Conservation (phyloP, 345 rosid genomes). For the Eutrema japonicum region DNA sequence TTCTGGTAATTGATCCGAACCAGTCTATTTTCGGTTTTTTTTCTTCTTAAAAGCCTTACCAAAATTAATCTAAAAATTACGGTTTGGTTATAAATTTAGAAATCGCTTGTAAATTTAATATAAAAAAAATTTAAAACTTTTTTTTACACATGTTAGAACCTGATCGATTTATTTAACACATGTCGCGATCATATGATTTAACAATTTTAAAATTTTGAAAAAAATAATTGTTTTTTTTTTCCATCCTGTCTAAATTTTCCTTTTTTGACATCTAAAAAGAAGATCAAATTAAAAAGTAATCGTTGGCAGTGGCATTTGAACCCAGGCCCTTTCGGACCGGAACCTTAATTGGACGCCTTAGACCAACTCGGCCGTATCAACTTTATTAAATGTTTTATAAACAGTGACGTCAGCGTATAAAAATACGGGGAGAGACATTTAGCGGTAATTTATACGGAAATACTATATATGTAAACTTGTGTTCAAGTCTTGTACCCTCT, state of each 20-base stretch:
- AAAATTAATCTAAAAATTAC: too few species aligned
- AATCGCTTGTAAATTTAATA: not conserved
- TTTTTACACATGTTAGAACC: too few species aligned
- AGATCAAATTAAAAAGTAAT: not conserved
- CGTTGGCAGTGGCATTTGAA: slow-evolving; percentile 97
- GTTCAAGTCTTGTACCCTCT: slow-evolving; percentile 15
- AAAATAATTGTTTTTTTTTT: not conserved
- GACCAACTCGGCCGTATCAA: slow-evolving; percentile 99
- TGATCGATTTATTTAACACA: too few species aligned
- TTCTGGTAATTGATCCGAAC: too few species aligned
- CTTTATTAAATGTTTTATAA: slow-evolving; percentile 5
- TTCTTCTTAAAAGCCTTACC: too few species aligned
- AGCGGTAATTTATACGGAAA: slow-evolving; percentile 24
- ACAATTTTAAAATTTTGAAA: not conserved
- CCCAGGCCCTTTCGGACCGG: slow-evolving; percentile 99
- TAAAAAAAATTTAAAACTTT: too few species aligned
- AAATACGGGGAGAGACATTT: slow-evolving; percentile 8
- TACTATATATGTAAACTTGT: not conserved
- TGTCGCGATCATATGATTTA: too few species aligned
- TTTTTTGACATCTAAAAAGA: not conserved
- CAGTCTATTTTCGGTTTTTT: too few species aligned
- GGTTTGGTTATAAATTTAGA: too few species aligned
- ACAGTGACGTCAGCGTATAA: slow-evolving; percentile 9
- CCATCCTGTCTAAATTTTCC: not conserved
- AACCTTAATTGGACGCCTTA: slow-evolving; percentile 99